phyloP scores from a whole-genome alignment of 495 filamentous ascomycete species.

The Halenospora varia region DNA sequence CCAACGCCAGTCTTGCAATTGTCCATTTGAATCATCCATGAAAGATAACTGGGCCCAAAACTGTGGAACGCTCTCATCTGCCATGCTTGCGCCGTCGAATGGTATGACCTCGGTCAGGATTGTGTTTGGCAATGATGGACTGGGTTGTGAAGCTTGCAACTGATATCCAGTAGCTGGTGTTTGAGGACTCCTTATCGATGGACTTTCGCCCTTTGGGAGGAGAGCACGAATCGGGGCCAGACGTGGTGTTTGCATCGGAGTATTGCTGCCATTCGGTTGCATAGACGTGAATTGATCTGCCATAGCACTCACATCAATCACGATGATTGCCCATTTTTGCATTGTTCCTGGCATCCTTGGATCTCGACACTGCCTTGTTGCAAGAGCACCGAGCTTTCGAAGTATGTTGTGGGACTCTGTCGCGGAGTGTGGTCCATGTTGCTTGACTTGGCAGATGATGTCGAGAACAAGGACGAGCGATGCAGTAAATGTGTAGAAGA shows the following conservation, averaged over 20 bases:
- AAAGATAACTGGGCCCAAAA: conserved; percentile 10
- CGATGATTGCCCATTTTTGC: conserved; percentile 2
- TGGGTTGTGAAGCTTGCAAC: not conserved
- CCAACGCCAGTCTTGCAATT: conserved; percentile 7
- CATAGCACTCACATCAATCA: conserved; percentile 4
- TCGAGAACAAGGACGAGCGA: conserved; percentile 26
- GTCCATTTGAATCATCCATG: conserved; percentile 9
- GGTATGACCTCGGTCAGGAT: not conserved
- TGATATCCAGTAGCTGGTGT: not conserved
- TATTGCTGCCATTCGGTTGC: not conserved
- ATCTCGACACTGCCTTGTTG: not conserved
- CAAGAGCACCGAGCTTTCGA: not conserved
- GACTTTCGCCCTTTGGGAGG: not conserved
- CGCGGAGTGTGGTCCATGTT: not conserved
- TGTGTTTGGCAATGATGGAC: not conserved
- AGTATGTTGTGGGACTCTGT: conserved; percentile 1
- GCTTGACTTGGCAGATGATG: conserved; percentile 22
- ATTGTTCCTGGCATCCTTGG: conserved; percentile 1
- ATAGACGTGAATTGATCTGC: conserved; percentile 1
- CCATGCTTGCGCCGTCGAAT: not conserved
- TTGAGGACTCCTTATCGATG: no score
- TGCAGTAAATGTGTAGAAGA: conserved; percentile 24
- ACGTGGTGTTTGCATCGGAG: not conserved
- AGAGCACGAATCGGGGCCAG: not conserved
- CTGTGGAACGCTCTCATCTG: not conserved